These are phyloP conservation scores for Dendrobium huoshanense DNA, from an alignment of 106 monocot species.

Conservation along the genomic window DNA sequence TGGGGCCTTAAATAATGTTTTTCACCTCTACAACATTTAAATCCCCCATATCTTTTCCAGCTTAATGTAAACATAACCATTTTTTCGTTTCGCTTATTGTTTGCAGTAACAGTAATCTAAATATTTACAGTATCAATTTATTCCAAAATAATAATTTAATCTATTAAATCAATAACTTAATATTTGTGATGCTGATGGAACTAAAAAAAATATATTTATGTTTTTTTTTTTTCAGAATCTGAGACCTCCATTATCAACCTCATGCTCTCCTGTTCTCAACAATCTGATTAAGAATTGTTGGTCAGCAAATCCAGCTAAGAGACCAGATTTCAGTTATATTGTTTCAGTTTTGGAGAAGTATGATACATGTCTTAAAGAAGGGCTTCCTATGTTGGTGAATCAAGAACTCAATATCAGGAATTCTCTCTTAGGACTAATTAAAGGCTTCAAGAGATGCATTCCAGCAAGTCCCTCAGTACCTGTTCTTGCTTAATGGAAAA, in stretches of 20 bases:
- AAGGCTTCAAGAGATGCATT: slow-evolving; percentile 63
- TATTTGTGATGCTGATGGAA: too few relatives aligned
- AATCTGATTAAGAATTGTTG: slow-evolving; percentile 77
- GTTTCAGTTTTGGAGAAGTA: slow-evolving; percentile 65
- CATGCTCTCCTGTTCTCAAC: slow-evolving; percentile 66
- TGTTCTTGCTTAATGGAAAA: slow-evolving; percentile 44
- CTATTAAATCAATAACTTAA: too few relatives aligned
- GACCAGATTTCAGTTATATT: slow-evolving; percentile 78
- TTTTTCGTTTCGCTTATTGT: too few relatives aligned
- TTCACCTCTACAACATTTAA: too few relatives aligned
- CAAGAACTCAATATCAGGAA: slow-evolving; percentile 33
- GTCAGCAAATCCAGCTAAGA: slow-evolving; percentile 68
- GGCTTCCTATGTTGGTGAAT: slow-evolving; percentile 44
- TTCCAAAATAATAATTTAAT: too few relatives aligned
- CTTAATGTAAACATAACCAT: too few relatives aligned
- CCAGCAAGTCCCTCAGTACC: slow-evolving; percentile 33
- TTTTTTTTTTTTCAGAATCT: slow-evolving; percentile 44
- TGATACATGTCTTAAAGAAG: slow-evolving; percentile 65
- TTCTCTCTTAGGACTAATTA: slow-evolving; percentile 44
- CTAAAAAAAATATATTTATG: too few relatives aligned
- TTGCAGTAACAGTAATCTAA: too few relatives aligned
- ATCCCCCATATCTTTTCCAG: too few relatives aligned
- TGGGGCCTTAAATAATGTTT: too few relatives aligned
- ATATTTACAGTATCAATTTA: too few relatives aligned
- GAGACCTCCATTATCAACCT: slow-evolving; percentile 55